These are phyloP conservation scores for Suhomyces atakaporum DNA, from an alignment of 1,139 yeast species.

Conservation along the genomic window DNA sequence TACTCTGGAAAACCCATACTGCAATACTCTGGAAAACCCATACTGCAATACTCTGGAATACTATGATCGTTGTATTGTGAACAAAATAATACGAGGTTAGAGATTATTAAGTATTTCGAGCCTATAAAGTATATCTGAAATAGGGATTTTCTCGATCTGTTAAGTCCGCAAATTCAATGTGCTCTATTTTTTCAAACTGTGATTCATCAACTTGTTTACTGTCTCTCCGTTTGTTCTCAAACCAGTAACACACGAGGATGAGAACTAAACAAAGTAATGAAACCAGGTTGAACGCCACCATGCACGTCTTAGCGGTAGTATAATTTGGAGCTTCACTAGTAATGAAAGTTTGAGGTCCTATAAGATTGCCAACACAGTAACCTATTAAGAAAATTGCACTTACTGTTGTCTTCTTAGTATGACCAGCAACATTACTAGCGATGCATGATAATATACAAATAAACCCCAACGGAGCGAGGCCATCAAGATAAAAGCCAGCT, in stretches of 20 bases:
- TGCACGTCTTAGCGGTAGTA: slow-evolving; percentile 47
- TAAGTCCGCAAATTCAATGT: slow-evolving; percentile 60
- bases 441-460: slow-evolving; percentile 51
- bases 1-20: too few species aligned
- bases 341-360: slow-evolving; percentile 72
- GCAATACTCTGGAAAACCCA: too few species aligned
- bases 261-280: slow-evolving; percentile 23
- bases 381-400: slow-evolving; percentile 63
- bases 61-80: not conserved
- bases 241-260: slow-evolving; percentile 35
- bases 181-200: slow-evolving; percentile 33
- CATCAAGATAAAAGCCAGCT: slow-evolving; percentile 16
- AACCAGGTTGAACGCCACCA: slow-evolving; percentile 44
- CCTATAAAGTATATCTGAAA: slow-evolving; percentile 48
- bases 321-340: slow-evolving; percentile 54
- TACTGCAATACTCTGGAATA: not conserved
- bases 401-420: slow-evolving; percentile 63
- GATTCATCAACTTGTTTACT: slow-evolving; percentile 16
- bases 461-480: slow-evolving; percentile 40
- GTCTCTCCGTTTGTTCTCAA: slow-evolving; percentile 47
- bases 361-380: slow-evolving; percentile 66
- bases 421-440: slow-evolving; percentile 69
- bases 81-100: not conserved
- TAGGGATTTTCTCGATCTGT: slow-evolving; percentile 68
- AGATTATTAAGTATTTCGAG: not conserved